A percentile compares a stretch with the other conserved stretches of the same genome.
Evolutionary conservation across 768 basidiomycete genomes (phyloP).

Genomic region (Rhizopogon sp.): DNA sequence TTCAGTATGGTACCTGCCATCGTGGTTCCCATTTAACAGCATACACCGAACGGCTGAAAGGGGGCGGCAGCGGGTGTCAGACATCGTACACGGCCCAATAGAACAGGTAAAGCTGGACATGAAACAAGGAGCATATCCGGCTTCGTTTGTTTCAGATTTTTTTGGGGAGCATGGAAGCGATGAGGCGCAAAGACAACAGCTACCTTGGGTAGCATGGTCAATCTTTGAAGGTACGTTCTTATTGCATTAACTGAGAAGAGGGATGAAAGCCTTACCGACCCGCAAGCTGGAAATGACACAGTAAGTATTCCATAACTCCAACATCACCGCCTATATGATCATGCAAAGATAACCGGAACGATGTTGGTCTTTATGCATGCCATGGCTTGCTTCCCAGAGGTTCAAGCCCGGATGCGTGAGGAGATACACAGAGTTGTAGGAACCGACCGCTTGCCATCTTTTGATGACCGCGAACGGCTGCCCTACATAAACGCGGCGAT

Average conservation of each 20-base stretch:
- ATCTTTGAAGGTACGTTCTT: slow-evolving; percentile 5
- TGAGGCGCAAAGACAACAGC: not conserved
- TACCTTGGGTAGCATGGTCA: slow-evolving; percentile 5
- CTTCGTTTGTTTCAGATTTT: slow-evolving; percentile 4
- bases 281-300: slow-evolving; percentile 1
- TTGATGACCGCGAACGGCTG: slow-evolving; percentile 35
- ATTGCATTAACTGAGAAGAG: not conserved
- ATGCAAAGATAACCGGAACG: not conserved
- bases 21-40: slow-evolving; percentile 14
- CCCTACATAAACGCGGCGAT: slow-evolving; percentile 30
- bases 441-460: slow-evolving; percentile 34
- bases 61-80: not conserved
- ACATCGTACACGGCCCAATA: not conserved
- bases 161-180: not conserved
- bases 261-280: not conserved
- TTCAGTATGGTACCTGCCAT: slow-evolving; percentile 17
- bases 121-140: not conserved
- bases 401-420: not conserved
- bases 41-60: slow-evolving; percentile 2
- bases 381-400: slow-evolving; percentile 2
- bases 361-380: slow-evolving; percentile 4
- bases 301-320: not conserved
- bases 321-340: not conserved
- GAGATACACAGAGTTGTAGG: slow-evolving; percentile 45
- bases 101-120: slow-evolving; percentile 5